Percentiles rank a stretch among this genome's conserved stretches.
These are phyloP conservation scores for Corynascus novoguineensis DNA, from an alignment of 495 filamentous ascomycete species.

Conservation along the genomic window DNA sequence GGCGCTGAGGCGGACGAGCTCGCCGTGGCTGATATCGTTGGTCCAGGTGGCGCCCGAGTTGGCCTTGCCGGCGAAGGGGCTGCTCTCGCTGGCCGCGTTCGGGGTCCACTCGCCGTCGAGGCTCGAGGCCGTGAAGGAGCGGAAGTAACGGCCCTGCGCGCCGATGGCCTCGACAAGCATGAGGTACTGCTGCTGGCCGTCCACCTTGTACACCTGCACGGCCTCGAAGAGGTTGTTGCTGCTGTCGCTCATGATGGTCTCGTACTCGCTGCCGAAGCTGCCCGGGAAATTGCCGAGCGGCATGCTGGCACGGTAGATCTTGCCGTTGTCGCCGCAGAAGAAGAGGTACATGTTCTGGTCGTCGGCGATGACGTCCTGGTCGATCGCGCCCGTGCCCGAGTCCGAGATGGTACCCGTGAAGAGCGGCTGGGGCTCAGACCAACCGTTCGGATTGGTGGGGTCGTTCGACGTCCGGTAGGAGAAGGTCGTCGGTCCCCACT, in stretches of 20 bases:
- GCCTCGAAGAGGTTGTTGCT: constrained; percentile 58
- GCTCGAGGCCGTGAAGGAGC: constrained; percentile 53
- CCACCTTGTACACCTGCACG: constrained; percentile 57
- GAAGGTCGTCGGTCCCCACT: constrained; percentile 55
- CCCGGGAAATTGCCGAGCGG: constrained; percentile 54
- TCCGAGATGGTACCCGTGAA: constrained; percentile 50
- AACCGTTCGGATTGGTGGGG: constrained; percentile 52
- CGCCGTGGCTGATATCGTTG: constrained; percentile 61
- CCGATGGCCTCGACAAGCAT: constrained; percentile 63
- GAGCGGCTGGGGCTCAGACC: constrained; percentile 48
- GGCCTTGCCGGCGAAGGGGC: constrained; percentile 56
- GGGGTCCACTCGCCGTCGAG: constrained; percentile 51
- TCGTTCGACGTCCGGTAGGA: constrained; percentile 54
- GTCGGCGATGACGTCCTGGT: constrained; percentile 58
- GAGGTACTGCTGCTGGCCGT: constrained; percentile 48
- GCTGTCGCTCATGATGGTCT: constrained; percentile 46
- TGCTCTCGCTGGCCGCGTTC: constrained; percentile 46
- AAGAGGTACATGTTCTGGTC: constrained; percentile 55
- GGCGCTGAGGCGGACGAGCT: constrained; percentile 47
- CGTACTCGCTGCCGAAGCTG: constrained; percentile 47
- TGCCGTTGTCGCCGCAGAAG: constrained; percentile 61
- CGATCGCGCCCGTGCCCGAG: constrained; percentile 48
- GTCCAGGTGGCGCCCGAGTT: constrained; percentile 61
- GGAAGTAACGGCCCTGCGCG: constrained; percentile 54
- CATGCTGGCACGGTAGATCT: constrained; percentile 58